phyloP scores from a whole-genome alignment of 75 land plant species.

The Sequoia sempervirens region DNA sequence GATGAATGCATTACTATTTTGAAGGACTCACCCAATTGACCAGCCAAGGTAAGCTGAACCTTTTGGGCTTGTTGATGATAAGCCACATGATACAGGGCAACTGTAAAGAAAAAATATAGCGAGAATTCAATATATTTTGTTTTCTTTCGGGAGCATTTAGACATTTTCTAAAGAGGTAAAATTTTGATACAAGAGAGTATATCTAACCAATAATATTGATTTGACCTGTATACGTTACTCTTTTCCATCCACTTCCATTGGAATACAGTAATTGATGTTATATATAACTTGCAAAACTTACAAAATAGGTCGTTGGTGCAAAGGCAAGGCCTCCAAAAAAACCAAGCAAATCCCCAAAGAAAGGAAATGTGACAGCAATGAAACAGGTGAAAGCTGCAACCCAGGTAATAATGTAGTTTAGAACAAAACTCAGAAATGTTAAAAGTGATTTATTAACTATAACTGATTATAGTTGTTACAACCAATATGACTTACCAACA shows the following conservation, averaged over 20 bases:
- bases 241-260: too few species aligned
- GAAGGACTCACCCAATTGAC: slow-evolving; percentile 56
- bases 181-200: neutral
- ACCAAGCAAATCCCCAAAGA: slow-evolving; percentile 27
- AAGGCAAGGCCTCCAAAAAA: neutral
- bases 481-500: slow-evolving; percentile 15
- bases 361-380: neutral
- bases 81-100: slow-evolving; percentile 84
- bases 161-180: neutral
- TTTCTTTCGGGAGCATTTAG: neutral
- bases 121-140: neutral
- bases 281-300: too few species aligned
- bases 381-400: too few species aligned
- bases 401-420: neutral
- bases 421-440: neutral
- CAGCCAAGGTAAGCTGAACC: slow-evolving; percentile 52
- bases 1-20: neutral
- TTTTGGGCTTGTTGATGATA: slow-evolving; percentile 58
- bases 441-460: neutral
- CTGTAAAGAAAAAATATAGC: slow-evolving; percentile 22
- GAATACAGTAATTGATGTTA: too few species aligned
- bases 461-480: neutral
- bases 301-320: too few species aligned
- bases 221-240: neutral
- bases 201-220: neutral